phyloP scores from a whole-genome alignment of 1,139 yeast species.

The Candida frijolesensis region DNA sequence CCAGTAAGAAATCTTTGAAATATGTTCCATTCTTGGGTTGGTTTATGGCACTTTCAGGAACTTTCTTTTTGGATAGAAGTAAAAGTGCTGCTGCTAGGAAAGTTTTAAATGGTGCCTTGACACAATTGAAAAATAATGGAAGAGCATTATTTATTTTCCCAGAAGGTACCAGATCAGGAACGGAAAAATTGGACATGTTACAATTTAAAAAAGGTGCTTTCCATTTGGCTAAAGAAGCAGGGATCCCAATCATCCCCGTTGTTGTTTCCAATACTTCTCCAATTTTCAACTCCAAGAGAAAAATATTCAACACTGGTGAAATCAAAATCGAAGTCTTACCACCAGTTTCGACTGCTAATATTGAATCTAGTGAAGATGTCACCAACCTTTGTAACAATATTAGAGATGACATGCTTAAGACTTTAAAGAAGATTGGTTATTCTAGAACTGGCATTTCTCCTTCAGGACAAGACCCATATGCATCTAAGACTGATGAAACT shows the following conservation, averaged over 20 bases:
- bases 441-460: constrained; percentile 21
- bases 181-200: constrained; percentile 64
- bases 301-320: constrained; percentile 62
- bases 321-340: constrained; percentile 67
- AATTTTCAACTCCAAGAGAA: constrained; percentile 60
- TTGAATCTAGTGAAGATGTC: constrained; percentile 61
- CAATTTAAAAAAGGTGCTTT: constrained; percentile 98
- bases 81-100: constrained; percentile 73
- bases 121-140: constrained; percentile 56
- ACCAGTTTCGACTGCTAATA: constrained; percentile 60
- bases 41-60: constrained; percentile 90
- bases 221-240: constrained; percentile 93
- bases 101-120: constrained; percentile 71
- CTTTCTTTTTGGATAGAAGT: constrained; percentile 87
- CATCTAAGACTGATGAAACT: constrained; percentile 10
- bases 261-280: constrained; percentile 85
- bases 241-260: constrained; percentile 84
- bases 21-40: constrained; percentile 94
- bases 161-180: constrained; percentile 91
- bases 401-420: constrained; percentile 34
- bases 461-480: constrained; percentile 14
- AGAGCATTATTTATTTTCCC: constrained; percentile 87
- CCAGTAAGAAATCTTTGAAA: constrained; percentile 84
- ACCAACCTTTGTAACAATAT: constrained; percentile 45
- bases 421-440: constrained; percentile 35